Evolutionary conservation across 2,329 filamentous ascomycete species (phyloP), one percentile per base, ranked within the genome.

Genomic region (Diaporthe aspalathi): DNA sequence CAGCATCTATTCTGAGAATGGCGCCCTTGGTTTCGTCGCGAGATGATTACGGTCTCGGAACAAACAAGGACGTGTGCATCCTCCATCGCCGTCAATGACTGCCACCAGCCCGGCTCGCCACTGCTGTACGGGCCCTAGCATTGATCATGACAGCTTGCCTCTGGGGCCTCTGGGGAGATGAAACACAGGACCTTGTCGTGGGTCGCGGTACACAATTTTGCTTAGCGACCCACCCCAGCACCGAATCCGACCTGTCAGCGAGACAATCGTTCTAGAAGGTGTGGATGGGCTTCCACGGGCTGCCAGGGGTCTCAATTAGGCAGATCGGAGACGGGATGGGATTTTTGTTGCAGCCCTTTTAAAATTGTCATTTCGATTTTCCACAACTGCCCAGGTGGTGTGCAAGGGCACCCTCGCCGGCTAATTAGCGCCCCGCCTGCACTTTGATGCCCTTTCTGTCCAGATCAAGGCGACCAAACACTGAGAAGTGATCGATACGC

Each of bases 221-320:
- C 56, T 57, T 38, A 50, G 68, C 68, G 54, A 57, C 43, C 68
- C 71, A 68, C 54, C 29, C 43, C 50, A 27, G 43, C 47, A 50
- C 43, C 70, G 20, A 62, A 27, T 38, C 43, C 17, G 63, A 62
- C 70, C 65, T 50, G 29, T 60, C 38, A 71, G 68, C 54, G 45
- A 60, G 60, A 47, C 40, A 73, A 73, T 73, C 62, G 63, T 73
- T 73, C 71, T 71, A 68, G 71, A 73, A 71, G 68, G 54, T 63
- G 68, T 68, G 63, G 70, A 66, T 63, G 63, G 54, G 47, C 53
- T 72, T 65, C 68, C 20, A 50, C 16, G 14, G 45, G 45, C 49
- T 17, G 27, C 27, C 71, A 73, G 63, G 71, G 62, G 54, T 52
- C 45, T 43, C 38, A 70, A 43, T 62, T 29, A 32, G 45, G 54